Evolutionary conservation across 306 rosid genomes (phyloP).

Genomic region (Lathyrus aphaca): DNA sequence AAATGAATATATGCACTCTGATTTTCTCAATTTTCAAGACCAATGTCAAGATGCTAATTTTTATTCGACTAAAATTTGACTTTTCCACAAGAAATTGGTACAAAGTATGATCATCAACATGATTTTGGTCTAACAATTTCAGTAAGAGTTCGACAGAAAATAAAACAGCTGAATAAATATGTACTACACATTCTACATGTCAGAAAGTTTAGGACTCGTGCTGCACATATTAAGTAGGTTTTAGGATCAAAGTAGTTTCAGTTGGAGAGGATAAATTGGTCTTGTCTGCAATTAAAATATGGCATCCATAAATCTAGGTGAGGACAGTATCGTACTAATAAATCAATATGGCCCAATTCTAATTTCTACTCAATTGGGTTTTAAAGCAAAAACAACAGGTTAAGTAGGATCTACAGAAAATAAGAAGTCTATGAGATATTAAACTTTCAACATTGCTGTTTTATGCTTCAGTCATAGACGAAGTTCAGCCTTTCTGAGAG

Average conservation of each 20-base stretch:
- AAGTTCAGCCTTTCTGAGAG: constrained; percentile 6
- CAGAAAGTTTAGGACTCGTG: not conserved
- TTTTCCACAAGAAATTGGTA: not conserved
- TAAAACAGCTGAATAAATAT: not conserved
- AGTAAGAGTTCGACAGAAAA: not conserved
- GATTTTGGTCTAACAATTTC: not conserved
- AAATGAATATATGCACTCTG: constrained; percentile 16
- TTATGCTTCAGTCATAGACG: not conserved
- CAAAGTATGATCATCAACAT: not conserved
- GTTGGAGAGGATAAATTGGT: constrained; percentile 16
- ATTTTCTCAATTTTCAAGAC: constrained; percentile 13
- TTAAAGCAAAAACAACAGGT: not conserved
- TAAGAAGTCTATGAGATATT: not conserved
- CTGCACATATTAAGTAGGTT: constrained; percentile 12
- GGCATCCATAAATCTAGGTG: not conserved
- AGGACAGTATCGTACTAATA: constrained; percentile 1
- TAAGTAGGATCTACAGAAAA: not conserved
- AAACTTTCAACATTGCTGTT: not conserved
- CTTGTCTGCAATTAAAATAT: not conserved
- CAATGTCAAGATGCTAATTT: not conserved
- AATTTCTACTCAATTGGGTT: constrained; percentile 1
- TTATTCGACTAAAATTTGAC: not conserved
- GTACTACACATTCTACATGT: not conserved
- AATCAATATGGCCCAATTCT: constrained; percentile 12
- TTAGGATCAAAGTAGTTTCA: constrained; percentile 20